Evolutionary conservation across 2,329 filamentous ascomycete genomes (phyloP).

Genomic region (Ceratocystis cacaofunesta): DNA sequence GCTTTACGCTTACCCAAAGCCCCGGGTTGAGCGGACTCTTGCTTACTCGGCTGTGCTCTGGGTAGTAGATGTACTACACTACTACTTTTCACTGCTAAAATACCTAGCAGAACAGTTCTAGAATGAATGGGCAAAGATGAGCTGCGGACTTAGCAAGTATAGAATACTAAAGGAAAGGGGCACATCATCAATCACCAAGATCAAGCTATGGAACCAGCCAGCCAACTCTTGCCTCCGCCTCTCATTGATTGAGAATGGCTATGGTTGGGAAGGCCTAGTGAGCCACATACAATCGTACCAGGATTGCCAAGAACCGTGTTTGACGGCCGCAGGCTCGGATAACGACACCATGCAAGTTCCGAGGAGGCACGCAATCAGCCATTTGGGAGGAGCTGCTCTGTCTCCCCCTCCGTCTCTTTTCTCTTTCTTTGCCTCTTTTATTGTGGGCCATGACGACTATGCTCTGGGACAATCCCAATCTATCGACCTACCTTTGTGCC

Average conservation of each 20-base stretch:
- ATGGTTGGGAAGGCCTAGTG: neutral
- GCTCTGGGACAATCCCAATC: neutral
- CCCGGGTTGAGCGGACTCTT: neutral
- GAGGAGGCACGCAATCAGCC: neutral
- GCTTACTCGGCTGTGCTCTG: neutral
- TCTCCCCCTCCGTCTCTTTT: neutral
- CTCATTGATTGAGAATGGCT: neutral
- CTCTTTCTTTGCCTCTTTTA: neutral
- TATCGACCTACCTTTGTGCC: neutral
- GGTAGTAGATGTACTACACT: neutral
- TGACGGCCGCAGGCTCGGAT: constrained; percentile 3
- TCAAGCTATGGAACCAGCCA: neutral
- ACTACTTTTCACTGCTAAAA: neutral
- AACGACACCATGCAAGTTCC: neutral
- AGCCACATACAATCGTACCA: neutral
- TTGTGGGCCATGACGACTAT: neutral
- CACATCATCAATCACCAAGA: neutral
- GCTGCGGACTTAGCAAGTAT: neutral
- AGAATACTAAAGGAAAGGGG: neutral
- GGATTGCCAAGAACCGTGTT: neutral
- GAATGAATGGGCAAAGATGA: neutral
- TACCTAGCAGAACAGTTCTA: neutral
- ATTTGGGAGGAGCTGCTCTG: neutral
- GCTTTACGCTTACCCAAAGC: neutral
- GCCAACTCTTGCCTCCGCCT: neutral